These are phyloP conservation scores for Pythium folliculosum DNA, from an alignment of 352 stramenopile species.

Conservation along the genomic window DNA sequence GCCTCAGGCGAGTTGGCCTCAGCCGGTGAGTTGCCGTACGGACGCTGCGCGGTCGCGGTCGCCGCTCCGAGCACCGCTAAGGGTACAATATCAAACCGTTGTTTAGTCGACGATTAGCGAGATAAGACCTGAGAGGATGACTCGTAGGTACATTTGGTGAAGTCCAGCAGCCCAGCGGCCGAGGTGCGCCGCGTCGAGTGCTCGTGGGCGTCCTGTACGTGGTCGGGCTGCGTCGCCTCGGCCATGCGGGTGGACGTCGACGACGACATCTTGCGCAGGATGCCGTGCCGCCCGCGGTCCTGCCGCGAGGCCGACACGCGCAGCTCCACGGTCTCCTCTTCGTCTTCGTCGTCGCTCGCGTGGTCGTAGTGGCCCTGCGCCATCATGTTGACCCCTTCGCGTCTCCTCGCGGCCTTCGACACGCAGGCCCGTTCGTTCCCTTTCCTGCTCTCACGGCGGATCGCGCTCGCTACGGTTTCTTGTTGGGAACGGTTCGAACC, in stretches of 20 bases:
- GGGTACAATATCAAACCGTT: too few relatives aligned
- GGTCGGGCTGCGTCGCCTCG: slow-evolving; percentile 1
- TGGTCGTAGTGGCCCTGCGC: slow-evolving; percentile 8
- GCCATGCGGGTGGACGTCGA: slow-evolving; percentile 18
- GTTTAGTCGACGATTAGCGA: too few relatives aligned
- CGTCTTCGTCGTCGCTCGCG: slow-evolving; percentile 34
- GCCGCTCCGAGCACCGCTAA: slow-evolving; percentile 13
- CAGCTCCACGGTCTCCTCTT: slow-evolving; percentile 43
- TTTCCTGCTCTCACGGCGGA: too few relatives aligned
- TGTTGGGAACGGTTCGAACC: neutral
- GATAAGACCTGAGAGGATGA: neutral
- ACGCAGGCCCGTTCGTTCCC: too few relatives aligned
- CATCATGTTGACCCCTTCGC: neutral
- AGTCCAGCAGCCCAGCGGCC: slow-evolving; percentile 20
- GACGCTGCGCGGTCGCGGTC: slow-evolving; percentile 4
- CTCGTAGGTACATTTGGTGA: slow-evolving; percentile 26
- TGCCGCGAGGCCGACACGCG: slow-evolving; percentile 27
- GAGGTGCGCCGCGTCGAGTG: slow-evolving; percentile 6
- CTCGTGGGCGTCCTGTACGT: slow-evolving; percentile 2
- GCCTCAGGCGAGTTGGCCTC: slow-evolving; percentile 31
- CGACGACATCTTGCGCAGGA: slow-evolving; percentile 26
- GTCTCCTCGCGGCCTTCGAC: neutral
- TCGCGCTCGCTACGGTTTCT: neutral
- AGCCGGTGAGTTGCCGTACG: neutral
- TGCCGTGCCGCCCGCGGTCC: neutral